Percentiles rank a stretch among this genome's conserved stretches.
phyloP scores from a whole-genome alignment of 164 flowering plant genomes.

The Warburgia ugandensis region DNA sequence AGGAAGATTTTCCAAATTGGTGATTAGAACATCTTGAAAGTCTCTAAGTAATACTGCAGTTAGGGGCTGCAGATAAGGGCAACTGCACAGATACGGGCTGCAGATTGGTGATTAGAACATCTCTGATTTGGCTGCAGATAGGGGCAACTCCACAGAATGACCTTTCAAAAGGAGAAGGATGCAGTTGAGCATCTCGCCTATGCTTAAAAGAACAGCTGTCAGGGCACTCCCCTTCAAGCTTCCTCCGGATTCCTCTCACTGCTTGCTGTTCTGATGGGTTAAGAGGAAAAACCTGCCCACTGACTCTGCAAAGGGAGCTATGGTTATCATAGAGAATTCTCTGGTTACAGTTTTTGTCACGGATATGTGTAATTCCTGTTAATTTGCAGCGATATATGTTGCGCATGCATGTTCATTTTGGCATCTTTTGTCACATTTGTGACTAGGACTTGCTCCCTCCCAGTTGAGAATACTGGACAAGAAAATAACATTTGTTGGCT shows the following conservation, averaged over 20 bases:
- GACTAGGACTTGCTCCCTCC: too few relatives aligned
- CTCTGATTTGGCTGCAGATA: constrained; percentile 88
- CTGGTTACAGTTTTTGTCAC: constrained; percentile 99
- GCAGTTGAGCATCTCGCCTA: too few relatives aligned
- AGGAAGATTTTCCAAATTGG: too few relatives aligned
- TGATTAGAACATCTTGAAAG: too few relatives aligned
- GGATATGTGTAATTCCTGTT: constrained; percentile 83
- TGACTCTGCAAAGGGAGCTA: constrained; percentile 86
- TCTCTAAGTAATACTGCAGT: constrained; percentile 21
- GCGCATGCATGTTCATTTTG: constrained; percentile 82
- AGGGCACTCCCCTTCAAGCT: too few relatives aligned
- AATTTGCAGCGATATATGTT: constrained; percentile 84
- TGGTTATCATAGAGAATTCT: constrained; percentile 86
- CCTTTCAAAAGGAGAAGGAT: constrained; percentile 93
- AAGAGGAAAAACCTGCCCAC: constrained; percentile 75
- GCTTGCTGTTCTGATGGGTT: constrained; percentile 72
- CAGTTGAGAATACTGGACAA: too few relatives aligned
- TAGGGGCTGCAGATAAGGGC: too few relatives aligned
- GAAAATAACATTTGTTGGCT: too few relatives aligned
- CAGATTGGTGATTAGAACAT: too few relatives aligned
- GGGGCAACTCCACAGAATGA: constrained; percentile 71
- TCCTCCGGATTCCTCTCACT: too few relatives aligned
- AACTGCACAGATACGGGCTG: too few relatives aligned
- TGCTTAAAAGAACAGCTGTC: too few relatives aligned
- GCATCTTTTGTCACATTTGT: constrained; percentile 76